Evolutionary conservation across 176 grass and related monocot genomes (phyloP).

Genomic region (Tillandsia leiboldiana): DNA sequence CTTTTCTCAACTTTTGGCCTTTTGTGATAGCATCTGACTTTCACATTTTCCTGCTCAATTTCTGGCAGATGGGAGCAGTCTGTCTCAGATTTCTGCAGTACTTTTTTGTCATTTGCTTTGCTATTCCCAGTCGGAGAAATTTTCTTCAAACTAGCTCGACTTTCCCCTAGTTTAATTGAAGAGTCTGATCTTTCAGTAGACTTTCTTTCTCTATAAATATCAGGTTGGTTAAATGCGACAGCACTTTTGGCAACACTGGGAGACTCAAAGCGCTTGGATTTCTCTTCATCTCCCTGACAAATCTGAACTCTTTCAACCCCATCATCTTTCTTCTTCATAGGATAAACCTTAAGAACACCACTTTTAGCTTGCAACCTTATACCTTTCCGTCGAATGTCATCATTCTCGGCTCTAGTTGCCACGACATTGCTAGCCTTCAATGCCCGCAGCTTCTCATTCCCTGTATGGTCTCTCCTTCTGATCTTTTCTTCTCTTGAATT

Average conservation of each 20-base stretch:
- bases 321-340: not conserved
- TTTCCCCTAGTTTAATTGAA: slow-evolving; percentile 33
- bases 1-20: not conserved
- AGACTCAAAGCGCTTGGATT: slow-evolving; percentile 1
- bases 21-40: slow-evolving; percentile 15
- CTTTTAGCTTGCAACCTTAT: slow-evolving; percentile 43
- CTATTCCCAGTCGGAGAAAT: slow-evolving; percentile 32
- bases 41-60: slow-evolving; percentile 28
- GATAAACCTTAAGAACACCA: slow-evolving; percentile 39
- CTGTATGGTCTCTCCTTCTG: slow-evolving; percentile 6
- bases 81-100: slow-evolving; percentile 20
- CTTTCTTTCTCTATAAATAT: slow-evolving; percentile 31
- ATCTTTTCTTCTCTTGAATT: slow-evolving; percentile 16
- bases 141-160: slow-evolving; percentile 40
- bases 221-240: slow-evolving; percentile 2
- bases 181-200: slow-evolving; percentile 27
- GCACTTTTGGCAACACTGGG: not conserved
- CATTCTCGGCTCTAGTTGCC: slow-evolving; percentile 7
- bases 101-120: slow-evolving; percentile 29
- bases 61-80: slow-evolving; percentile 2
- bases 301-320: not conserved
- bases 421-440: slow-evolving; percentile 14
- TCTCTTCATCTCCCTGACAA: slow-evolving; percentile 10
- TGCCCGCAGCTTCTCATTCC: slow-evolving; percentile 4
- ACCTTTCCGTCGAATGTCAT: not conserved